Percentiles rank a stretch among this genome's conserved stretches.
These are phyloP conservation scores for Leishmania tropica DNA, from an alignment of 208 protist species.

Conservation along the genomic window DNA sequence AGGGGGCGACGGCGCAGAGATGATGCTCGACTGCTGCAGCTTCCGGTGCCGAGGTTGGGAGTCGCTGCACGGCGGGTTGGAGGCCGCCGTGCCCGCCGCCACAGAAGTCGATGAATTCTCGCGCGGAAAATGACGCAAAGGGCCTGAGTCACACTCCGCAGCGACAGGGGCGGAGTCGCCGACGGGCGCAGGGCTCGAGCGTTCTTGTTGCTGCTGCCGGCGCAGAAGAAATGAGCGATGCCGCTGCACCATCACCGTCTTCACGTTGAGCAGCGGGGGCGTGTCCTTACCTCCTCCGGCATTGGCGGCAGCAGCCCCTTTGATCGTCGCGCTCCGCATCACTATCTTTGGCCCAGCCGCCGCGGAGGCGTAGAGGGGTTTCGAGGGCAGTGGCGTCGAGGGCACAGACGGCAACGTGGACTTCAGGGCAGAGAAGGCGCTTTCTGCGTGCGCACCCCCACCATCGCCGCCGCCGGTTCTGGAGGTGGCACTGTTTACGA, in stretches of 20 bases:
- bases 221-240: background rate
- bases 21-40: background rate
- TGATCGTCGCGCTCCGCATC: background rate
- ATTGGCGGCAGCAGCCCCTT: background rate
- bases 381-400: no score
- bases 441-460: no score
- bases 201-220: slow-evolving; percentile 8
- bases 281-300: background rate
- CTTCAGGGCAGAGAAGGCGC: background rate
- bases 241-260: background rate
- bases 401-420: background rate
- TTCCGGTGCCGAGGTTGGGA: background rate
- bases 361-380: background rate
- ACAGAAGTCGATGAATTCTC: no score
- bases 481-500: background rate
- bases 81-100: background rate
- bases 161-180: background rate
- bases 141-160: no score
- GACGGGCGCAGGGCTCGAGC: background rate
- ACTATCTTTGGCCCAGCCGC: background rate
- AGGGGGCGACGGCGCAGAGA: background rate
- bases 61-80: background rate
- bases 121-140: no score
- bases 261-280: background rate
- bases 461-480: no score